phyloP scores from a whole-genome alignment of 108 stramenopile genomes.

The Pseudonitzschia delicatissima region DNA sequence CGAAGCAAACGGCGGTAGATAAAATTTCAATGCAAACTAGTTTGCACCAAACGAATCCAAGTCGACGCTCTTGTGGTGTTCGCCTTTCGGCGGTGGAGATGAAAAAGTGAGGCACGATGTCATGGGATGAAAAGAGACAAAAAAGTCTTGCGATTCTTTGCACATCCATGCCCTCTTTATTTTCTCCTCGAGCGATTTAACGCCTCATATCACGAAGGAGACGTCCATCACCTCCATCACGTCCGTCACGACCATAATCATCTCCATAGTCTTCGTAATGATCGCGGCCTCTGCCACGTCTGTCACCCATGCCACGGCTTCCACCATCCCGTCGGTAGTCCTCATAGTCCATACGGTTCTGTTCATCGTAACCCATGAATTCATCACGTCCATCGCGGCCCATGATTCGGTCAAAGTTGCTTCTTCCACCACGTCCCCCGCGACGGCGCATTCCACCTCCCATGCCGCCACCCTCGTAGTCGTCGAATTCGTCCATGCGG shows the following conservation, averaged over 20 bases:
- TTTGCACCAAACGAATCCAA: too few species aligned
- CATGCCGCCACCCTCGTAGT: neutral
- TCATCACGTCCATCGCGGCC: neutral
- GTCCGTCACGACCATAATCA: neutral
- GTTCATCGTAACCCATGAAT: neutral
- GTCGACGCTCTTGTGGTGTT: too few species aligned
- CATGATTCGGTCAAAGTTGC: neutral
- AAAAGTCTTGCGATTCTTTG: too few species aligned
- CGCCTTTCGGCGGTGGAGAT: too few species aligned
- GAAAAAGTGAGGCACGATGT: too few species aligned
- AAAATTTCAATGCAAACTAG: too few species aligned
- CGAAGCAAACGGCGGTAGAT: too few species aligned
- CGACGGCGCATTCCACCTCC: too few species aligned
- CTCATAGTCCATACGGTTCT: neutral
- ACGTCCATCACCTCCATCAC: neutral
- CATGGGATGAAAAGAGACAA: too few species aligned
- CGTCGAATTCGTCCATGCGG: neutral
- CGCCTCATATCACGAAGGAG: constrained; percentile 5
- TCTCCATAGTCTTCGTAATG: neutral
- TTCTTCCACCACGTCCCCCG: neutral
- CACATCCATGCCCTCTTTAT: too few species aligned
- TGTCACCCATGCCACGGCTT: neutral
- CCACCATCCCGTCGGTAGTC: neutral
- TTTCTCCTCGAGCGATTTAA: too few species aligned
- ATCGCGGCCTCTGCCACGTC: neutral